These are phyloP conservation scores for Pyrenopolyporus hunteri DNA, from an alignment of 495 filamentous ascomycete genomes.

Conservation along the genomic window DNA sequence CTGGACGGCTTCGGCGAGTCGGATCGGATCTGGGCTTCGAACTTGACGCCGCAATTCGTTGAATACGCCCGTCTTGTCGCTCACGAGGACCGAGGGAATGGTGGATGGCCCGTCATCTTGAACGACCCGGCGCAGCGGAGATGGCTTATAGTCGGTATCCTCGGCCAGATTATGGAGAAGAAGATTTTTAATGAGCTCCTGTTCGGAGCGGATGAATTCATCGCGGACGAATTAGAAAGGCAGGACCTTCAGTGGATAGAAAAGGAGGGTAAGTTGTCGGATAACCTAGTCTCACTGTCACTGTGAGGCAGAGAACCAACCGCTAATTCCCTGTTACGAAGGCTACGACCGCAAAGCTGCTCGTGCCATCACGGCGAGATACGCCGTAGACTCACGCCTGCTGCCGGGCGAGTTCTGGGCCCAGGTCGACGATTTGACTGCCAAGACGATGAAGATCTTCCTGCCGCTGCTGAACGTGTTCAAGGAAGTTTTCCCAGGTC, in stretches of 20 bases:
- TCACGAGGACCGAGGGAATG: conserved; percentile 43
- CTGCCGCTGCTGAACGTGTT: conserved; percentile 49
- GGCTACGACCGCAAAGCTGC: conserved; percentile 51
- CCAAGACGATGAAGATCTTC: conserved; percentile 49
- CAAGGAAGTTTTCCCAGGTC: conserved; percentile 29
- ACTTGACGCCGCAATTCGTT: conserved; percentile 40
- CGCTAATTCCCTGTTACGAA: conserved; percentile 16
- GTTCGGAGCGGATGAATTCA: conserved; percentile 46
- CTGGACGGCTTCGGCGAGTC: background rate
- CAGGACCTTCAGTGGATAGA: conserved; percentile 43
- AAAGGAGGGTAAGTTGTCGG: conserved; percentile 47
- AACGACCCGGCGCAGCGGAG: conserved; percentile 41
- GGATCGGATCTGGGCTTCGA: conserved; percentile 22
- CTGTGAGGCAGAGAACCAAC: background rate
- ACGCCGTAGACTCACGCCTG: conserved; percentile 31
- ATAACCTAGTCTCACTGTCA: background rate
- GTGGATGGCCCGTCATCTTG: conserved; percentile 52
- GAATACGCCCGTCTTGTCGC: conserved; percentile 46
- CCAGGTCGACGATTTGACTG: conserved; percentile 47
- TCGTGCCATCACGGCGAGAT: conserved; percentile 41
- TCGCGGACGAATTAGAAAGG: conserved; percentile 42
- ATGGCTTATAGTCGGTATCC: conserved; percentile 50
- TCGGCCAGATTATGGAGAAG: conserved; percentile 50
- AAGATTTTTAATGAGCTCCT: conserved; percentile 52
- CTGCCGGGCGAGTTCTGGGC: conserved; percentile 52